Evolutionary conservation across 2,329 filamentous ascomycete genomes (phyloP).

Genomic region (Apiospora sp.): DNA sequence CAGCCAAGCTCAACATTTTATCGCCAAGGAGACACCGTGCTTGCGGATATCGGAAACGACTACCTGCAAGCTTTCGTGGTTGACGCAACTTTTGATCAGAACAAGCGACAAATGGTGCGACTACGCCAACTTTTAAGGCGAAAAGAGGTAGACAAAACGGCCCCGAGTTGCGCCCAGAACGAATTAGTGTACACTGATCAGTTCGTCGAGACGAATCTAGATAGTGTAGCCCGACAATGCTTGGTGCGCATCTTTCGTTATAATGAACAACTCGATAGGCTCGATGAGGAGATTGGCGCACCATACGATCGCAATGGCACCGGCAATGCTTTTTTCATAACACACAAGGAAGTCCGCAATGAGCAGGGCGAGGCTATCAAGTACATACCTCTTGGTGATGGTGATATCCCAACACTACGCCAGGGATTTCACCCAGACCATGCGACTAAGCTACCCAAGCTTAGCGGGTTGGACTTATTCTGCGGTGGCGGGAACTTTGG

Average conservation of each 20-base stretch:
- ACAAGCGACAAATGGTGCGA: conserved; percentile 41
- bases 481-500: conserved; percentile 83
- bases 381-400: conserved; percentile 46
- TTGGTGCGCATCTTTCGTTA: conserved; percentile 62
- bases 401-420: conserved; percentile 46
- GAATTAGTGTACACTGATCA: conserved; percentile 49
- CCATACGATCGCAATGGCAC: conserved; percentile 73
- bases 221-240: conserved; percentile 63
- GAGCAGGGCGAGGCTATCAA: conserved; percentile 31
- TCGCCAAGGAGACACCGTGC: conserved; percentile 66
- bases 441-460: conserved; percentile 41
- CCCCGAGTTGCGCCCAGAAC: conserved; percentile 54
- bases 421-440: conserved; percentile 63
- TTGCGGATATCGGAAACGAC: conserved; percentile 47
- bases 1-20: conserved; percentile 42
- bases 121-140: conserved; percentile 65
- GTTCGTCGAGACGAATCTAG: conserved; percentile 42
- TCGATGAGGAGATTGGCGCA: conserved; percentile 55
- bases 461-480: conserved; percentile 75
- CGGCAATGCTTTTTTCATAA: conserved; percentile 73
- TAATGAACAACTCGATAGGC: conserved; percentile 14
- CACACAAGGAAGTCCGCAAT: conserved; percentile 45
- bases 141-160: conserved; percentile 44
- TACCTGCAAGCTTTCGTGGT: conserved; percentile 70
- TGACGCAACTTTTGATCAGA: conserved; percentile 44